Evolutionary conservation across 1,139 yeast species (phyloP), one percentile per base, ranked within the genome.

Genomic region (Hyphopichia burtonii): DNA sequence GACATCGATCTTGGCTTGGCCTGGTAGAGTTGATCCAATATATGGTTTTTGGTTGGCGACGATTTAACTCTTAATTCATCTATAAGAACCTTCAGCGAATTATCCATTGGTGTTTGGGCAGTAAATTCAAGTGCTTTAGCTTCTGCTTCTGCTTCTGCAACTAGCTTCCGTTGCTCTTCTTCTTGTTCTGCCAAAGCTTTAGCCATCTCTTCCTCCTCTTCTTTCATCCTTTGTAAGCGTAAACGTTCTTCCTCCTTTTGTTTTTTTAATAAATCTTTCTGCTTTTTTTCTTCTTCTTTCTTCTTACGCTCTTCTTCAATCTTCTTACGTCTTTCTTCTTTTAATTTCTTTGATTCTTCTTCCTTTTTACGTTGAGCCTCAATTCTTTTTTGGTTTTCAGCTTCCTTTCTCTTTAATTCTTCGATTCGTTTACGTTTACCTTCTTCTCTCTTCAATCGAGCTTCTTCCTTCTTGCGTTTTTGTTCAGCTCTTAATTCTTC

Each of bases 291-390:
- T 54, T 65, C 76, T 49, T 65, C 78, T 66, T 63, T 74, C 56
- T 55, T 68, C 68, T 41, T 59, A 41, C 61, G 60, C 53, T 60
- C 71, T 46, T 58, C 68, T 47, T 59, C 83, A 4, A 71, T 73
- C 43, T 71, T 77, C 55, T 69, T 74, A 53, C 70, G 68, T 45
- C 74, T 70, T 41, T 67, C 75, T 49, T 74, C 80, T 48, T 73
- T 56, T 47, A 62, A 48, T 41, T 52, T 59, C 45, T 56, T 59
- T 14, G 65, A 59, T 39, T 70, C 73, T 47, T 80, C 85, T 42
- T 68, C 80, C 53, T 71, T 77, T 48, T 71, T 71, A 43, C 68
- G 67, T 22, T 82, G 80, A 1, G 78, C 78, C 49, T 81, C 74
- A 3, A 60, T 54, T 44, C 59, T 60, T 50, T 59, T 66, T 41